These are phyloP conservation scores for Penicillium parvum DNA, from an alignment of 495 filamentous ascomycete genomes.

Conservation along the genomic window DNA sequence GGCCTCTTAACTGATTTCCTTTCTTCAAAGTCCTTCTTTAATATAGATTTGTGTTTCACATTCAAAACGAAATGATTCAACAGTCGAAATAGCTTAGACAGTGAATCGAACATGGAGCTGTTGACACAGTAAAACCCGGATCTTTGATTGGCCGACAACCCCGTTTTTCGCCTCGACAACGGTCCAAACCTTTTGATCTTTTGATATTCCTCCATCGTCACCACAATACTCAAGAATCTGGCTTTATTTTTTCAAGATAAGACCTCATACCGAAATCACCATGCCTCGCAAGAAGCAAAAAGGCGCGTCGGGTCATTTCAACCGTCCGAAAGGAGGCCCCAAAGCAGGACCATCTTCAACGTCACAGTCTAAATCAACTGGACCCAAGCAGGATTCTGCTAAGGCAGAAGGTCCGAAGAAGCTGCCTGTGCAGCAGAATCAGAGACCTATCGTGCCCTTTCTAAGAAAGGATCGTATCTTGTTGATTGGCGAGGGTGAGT, in stretches of 20 bases:
- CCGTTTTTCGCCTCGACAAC: background rate
- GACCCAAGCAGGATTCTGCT: background rate
- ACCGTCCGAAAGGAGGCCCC: conserved; percentile 4
- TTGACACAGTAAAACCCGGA: no score
- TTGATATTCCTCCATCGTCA: background rate
- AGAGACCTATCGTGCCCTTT: conserved; percentile 69
- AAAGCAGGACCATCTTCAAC: conserved; percentile 4
- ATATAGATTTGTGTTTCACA: no score
- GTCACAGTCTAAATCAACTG: conserved; percentile 5
- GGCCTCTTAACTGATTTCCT: no score
- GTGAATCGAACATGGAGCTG: no score
- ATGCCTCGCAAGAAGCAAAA: conserved; percentile 26
- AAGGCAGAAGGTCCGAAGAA: conserved; percentile 11
- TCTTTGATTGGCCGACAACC: conserved; percentile 26
- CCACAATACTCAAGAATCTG: background rate
- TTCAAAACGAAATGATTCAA: no score
- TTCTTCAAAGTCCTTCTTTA: no score
- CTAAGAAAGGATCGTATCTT: conserved; percentile 65
- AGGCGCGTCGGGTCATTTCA: conserved; percentile 6
- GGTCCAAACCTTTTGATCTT: background rate
- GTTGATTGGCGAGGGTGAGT: conserved; percentile 76
- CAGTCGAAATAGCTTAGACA: no score
- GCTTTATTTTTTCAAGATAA: no score
- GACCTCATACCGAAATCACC: background rate
- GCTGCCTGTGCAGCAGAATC: conserved; percentile 23